phyloP scores from a whole-genome alignment of 1,284 basidiomycete species.

The Porodaedalea pini region DNA sequence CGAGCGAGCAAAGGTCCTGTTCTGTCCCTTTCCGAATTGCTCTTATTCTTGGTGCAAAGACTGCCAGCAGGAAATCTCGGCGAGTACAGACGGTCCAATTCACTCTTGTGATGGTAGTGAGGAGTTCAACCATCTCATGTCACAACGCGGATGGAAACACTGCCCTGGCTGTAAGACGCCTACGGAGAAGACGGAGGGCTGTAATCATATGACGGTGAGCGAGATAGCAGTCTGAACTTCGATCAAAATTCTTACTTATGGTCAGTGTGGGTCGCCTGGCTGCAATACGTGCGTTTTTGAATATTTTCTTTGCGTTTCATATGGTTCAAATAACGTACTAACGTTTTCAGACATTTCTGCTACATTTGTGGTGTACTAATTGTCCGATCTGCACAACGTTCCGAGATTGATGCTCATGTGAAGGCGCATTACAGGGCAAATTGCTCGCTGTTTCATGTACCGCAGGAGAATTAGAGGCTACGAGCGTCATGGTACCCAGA shows the following conservation, averaged over 20 bases:
- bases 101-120: slow-evolving; percentile 57
- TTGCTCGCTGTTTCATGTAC: not conserved
- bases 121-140: slow-evolving; percentile 52
- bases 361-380: slow-evolving; percentile 46
- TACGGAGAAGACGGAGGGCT: slow-evolving; percentile 52
- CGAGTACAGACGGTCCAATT: slow-evolving; percentile 30
- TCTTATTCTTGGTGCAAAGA: slow-evolving; percentile 49
- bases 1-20: slow-evolving; percentile 37
- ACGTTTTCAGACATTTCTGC: slow-evolving; percentile 49
- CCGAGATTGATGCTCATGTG: not conserved
- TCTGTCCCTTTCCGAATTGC: slow-evolving; percentile 45
- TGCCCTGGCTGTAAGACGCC: slow-evolving; percentile 60
- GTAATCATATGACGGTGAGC: slow-evolving; percentile 63
- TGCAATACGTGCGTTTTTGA: slow-evolving; percentile 48
- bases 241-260: not conserved
- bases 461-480: not conserved
- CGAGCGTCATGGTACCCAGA: too few relatives aligned
- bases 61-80: slow-evolving; percentile 44
- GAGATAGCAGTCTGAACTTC: not conserved
- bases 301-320: not conserved
- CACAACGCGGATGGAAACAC: slow-evolving; percentile 49
- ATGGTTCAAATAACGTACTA: not conserved
- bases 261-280: slow-evolving; percentile 51
- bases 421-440: slow-evolving; percentile 2
- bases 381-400: slow-evolving; percentile 4